A percentile compares a stretch with the other conserved stretches of the same genome.
Evolutionary conservation across 352 stramenopile genomes (phyloP).

Genomic region (Phytophthora colocasiae): DNA sequence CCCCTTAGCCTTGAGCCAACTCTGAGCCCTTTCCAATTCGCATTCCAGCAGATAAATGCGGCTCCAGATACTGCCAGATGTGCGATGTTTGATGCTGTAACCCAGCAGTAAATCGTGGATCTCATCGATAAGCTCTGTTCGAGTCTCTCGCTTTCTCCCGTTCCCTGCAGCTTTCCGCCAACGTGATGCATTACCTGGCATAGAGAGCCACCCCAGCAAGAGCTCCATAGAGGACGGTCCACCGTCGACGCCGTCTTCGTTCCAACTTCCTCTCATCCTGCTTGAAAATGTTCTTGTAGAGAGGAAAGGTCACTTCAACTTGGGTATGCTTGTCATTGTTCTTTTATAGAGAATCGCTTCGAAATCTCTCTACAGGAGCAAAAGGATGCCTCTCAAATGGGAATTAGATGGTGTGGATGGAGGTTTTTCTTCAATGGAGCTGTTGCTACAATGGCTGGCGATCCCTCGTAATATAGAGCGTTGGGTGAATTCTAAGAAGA

Average conservation of each 20-base stretch:
- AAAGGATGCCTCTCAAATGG: constrained; percentile 16
- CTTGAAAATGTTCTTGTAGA: too few species aligned
- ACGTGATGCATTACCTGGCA: constrained; percentile 3
- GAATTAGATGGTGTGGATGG: constrained; percentile 20
- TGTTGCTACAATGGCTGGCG: constrained; percentile 23
- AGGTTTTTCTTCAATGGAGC: constrained; percentile 20
- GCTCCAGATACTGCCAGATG: not conserved
- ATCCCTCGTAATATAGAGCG: not conserved
- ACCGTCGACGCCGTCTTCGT: constrained; percentile 14
- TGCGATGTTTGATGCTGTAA: constrained; percentile 10
- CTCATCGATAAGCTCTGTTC: not conserved
- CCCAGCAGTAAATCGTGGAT: constrained; percentile 13
- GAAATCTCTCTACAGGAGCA: constrained; percentile 1
- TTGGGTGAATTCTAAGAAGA: not conserved
- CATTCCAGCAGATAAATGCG: constrained; percentile 2
- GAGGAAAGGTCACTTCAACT: too few species aligned
- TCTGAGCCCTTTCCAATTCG: constrained; percentile 6
- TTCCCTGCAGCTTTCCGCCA: constrained; percentile 4
- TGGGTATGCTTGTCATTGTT: not conserved
- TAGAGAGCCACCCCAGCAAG: constrained; percentile 12
- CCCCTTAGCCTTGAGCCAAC: constrained; percentile 9
- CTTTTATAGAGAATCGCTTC: not conserved
- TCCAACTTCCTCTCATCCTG: constrained; percentile 7
- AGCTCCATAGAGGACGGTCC: constrained; percentile 18
- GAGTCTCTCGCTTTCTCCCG: not conserved